Base-by-base conservation (phyloP, 495 filamentous ascomycete species). In the Penicillium desertorum region DNA sequence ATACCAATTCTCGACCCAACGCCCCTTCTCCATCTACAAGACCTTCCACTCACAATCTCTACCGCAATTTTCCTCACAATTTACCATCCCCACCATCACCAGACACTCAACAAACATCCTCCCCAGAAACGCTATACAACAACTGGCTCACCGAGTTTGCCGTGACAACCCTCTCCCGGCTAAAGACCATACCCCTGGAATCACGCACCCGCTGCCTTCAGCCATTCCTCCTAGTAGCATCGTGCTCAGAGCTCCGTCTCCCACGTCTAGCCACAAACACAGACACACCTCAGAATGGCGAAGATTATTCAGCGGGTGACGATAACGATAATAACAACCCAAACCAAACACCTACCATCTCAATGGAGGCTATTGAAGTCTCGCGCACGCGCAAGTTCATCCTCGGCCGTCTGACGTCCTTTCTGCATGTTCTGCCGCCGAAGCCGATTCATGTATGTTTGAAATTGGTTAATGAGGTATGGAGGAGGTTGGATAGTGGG, bases 131-230 rank as follows among this genome's bases (percentile, higher is more conserved):
- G 12, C 58, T 73, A 25, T 64, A 72, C 58, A 70, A 76, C 46
- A 73, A 64, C 51, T 83, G 79, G 76, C 72, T 84, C 59, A 78
- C 76, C 45, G 76, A 78, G 41, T 78, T 84, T 54, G 79, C 81
- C 20, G 54, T 82, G 23, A 79, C 81, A 59, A 81, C 76, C 36
- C 71, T 83, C 46, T 74, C 72, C 25, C 74, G 77, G 9, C 71
- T 84, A 7, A 78, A 79, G 48, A 73, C 72, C 12, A 72, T 84
- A 30, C 81, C 81, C 1, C 60, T 77, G 1, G 78, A 79, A 58
- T 83, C 81, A 16, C 77, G 81, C 41, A 84, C 81, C 3, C 68
- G 78, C 41, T 84, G 79, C 52, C 64, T 83, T 3, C 80, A 83
- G 54, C 81, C 80, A 0, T 77, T 84, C 57, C 65, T 83, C 10